Percentiles rank a stretch among this genome's conserved stretches.
phyloP scores from a whole-genome alignment of 345 rosid genomes.

The Populus alba region DNA sequence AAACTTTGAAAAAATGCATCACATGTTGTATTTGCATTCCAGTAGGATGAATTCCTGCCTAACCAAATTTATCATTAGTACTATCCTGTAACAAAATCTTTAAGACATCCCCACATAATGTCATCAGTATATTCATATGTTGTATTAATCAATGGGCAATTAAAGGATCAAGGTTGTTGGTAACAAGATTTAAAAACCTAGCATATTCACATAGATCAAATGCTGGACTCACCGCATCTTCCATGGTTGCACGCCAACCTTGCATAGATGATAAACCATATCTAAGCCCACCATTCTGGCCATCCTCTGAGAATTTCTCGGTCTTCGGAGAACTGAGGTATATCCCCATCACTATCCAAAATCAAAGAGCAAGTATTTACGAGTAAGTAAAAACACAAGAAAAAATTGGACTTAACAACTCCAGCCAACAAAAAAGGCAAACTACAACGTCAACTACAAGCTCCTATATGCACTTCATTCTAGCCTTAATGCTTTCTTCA shows the following conservation, averaged over 20 bases:
- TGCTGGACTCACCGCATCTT: conserved; percentile 82
- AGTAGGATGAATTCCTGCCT: neutral
- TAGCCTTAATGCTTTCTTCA: neutral
- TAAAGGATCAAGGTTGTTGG: neutral
- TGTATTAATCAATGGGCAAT: neutral
- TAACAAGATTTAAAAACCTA: neutral
- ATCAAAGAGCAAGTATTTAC: neutral
- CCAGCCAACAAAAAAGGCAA: neutral
- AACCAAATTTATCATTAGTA: neutral
- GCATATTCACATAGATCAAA: neutral
- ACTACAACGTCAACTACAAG: neutral
- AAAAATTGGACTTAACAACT: neutral
- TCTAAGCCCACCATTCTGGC: conserved; percentile 68
- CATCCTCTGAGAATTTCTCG: conserved; percentile 89
- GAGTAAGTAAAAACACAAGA: neutral
- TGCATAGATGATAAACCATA: conserved; percentile 97
- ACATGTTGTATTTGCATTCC: neutral
- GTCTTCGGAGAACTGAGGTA: conserved; percentile 94
- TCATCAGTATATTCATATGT: neutral
- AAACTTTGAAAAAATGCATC: neutral
- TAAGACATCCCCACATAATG: neutral
- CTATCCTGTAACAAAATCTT: neutral
- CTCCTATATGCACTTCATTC: neutral
- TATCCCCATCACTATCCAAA: conserved; percentile 67
- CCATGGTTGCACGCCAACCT: conserved; percentile 99